Evolutionary conservation across 139 green algal species (phyloP).

Genomic region (Nannochloris sp.): DNA sequence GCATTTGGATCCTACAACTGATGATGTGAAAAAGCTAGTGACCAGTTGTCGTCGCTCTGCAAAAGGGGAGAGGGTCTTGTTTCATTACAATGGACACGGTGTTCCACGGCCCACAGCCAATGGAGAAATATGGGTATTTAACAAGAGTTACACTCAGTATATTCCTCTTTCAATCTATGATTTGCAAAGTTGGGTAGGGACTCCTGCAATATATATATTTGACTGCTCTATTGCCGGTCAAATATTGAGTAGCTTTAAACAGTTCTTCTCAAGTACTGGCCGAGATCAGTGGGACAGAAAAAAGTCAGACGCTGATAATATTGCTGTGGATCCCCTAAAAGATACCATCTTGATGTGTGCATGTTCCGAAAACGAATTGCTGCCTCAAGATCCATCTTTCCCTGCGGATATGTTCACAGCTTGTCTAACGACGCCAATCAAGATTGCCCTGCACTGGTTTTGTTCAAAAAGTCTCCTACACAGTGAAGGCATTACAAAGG

Average conservation of each 20-base stretch:
- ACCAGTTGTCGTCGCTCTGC: conserved; percentile 67
- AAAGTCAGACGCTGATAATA: not conserved
- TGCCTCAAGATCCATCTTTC: conserved; percentile 85
- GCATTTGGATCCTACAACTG: conserved; percentile 92
- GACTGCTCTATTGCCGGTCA: conserved; percentile 91
- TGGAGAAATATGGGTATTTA: conserved; percentile 97
- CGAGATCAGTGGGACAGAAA: conserved; percentile 24
- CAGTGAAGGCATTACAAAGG: conserved; percentile 64
- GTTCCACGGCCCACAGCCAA: conserved; percentile 94
- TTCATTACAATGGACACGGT: conserved; percentile 99
- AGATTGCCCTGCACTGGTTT: conserved; percentile 87
- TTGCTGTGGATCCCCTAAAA: conserved; percentile 24
- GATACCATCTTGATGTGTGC: conserved; percentile 89
- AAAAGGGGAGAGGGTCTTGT: conserved; percentile 92
- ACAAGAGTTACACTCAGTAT: conserved; percentile 97
- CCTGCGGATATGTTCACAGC: conserved; percentile 95
- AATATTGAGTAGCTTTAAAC: conserved; percentile 76
- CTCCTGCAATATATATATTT: conserved; percentile 94
- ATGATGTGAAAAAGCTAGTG: conserved; percentile 96
- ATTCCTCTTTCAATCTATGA: conserved; percentile 97
- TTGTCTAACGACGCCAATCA: conserved; percentile 98
- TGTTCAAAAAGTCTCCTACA: conserved; percentile 34
- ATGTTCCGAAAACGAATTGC: conserved; percentile 75
- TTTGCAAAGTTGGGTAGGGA: conserved; percentile 85
- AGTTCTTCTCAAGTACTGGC: conserved; percentile 20